These are phyloP conservation scores for Mycena sanguinolenta DNA, from an alignment of 768 basidiomycete genomes.

Conservation along the genomic window DNA sequence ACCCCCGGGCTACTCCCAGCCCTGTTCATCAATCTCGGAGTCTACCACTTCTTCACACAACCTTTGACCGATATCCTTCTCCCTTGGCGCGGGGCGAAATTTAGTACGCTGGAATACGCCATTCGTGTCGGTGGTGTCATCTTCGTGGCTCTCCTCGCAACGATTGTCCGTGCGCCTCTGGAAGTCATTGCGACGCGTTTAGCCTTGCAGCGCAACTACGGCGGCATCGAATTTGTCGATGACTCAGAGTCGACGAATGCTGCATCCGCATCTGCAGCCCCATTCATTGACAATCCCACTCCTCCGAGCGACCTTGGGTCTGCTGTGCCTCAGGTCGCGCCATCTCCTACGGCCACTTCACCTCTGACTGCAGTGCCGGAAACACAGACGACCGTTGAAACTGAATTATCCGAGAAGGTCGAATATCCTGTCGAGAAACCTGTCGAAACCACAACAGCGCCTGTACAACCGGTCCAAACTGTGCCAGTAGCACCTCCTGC, in stretches of 20 bases:
- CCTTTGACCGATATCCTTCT: slow-evolving; percentile 47
- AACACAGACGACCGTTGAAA: not conserved
- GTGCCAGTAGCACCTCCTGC: not conserved
- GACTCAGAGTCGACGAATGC: too few relatives aligned
- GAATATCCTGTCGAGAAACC: slow-evolving; percentile 7
- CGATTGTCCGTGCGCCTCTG: slow-evolving; percentile 41
- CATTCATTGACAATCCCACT: not conserved
- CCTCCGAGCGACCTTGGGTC: not conserved
- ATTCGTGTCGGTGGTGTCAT: slow-evolving; percentile 5
- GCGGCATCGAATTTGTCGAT: not conserved
- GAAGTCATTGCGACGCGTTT: slow-evolving; percentile 44
- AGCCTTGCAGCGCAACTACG: slow-evolving; percentile 39
- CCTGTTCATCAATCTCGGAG: slow-evolving; percentile 56
- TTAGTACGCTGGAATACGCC: not conserved
- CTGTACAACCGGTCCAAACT: not conserved
- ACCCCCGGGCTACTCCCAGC: slow-evolving; percentile 67
- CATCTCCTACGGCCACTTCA: not conserved
- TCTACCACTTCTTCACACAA: slow-evolving; percentile 33
- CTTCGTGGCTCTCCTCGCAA: slow-evolving; percentile 31
- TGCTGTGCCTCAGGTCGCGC: slow-evolving; percentile 12
- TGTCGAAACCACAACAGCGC: not conserved
- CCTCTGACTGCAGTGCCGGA: not conserved
- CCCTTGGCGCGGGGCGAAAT: not conserved
- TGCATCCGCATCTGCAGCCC: too few relatives aligned
- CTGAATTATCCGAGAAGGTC: not conserved